Evolutionary conservation across 257 asterid species (phyloP), one percentile per base, ranked within the genome.

Genomic region (Gentiana macrophylla): DNA sequence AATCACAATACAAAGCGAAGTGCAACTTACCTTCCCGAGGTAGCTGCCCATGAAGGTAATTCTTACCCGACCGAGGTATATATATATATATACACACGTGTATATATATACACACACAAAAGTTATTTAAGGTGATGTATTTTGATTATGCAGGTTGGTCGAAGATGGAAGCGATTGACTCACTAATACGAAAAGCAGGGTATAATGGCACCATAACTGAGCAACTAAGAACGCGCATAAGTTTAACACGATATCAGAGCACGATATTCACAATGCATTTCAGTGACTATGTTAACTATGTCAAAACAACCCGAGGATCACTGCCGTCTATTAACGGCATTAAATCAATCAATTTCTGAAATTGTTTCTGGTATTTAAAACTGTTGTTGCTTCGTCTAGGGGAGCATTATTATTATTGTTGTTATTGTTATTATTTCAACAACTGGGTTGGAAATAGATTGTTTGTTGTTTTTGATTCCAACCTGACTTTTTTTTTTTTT

Each of bases 1-100:
- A 74, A 70, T 60, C 72, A 80, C 62, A 78, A 75, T 59, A 70
- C 73, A 24, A 61, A 72, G 78, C 86, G 94, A 69, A 88, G 83
- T 52, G 99, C 95, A 67, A 92, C 99, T 34, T 92, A 92, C 80
- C 86, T 92, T 74, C 97, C 99, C 48, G 99, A 92, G 78, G 84
- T 92, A 57, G 95, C 97, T 61, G 90, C 95, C 63, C 97, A 92
- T 64, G 99, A 88, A 88, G 97, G 99, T 88, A 64, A 50, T 59
- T 55, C 51, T 52, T 46, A n/a, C 33, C 8, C 44, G 9, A 10
- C 9, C 9, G 46, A 41, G 9, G 46, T 41, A 5, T 2, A 7
- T 41, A 5, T 41, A 24, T 24, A 41, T 41, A 7, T 24, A 0
- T 24, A 24, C 46, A n/a, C n/a, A 10, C 1, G 46, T 41, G 46